Base-by-base conservation (phyloP, 1,139 yeast species). In the Lodderomyces beijingensis region DNA sequence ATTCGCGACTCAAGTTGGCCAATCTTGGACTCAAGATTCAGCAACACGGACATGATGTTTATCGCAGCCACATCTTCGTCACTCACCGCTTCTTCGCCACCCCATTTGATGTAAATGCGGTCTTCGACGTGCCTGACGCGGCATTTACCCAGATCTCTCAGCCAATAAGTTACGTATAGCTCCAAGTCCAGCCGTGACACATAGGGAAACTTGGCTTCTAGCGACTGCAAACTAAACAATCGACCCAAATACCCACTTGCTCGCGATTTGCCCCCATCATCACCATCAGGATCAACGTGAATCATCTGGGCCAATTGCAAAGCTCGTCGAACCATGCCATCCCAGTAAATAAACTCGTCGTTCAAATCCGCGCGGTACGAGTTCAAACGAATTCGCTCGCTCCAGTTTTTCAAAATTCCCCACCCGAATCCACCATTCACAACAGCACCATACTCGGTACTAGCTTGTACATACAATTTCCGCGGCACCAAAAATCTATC, bases 61-160 rank as follows among this genome's bases (percentile, higher is more conserved):
- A 48, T 50, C 3, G 65, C 51, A 4, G 53, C 51, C 5, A 57
- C 48, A 31, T 67, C 74, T 22, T 57, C 58, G 2, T 51, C 55
- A 2, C 53, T 41, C 1, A 65, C 42, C 1, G 30, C 35, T 3
- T 30, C 14, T n/a, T 16, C 12, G 1, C 30, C 28, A 12, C 33
- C 47, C 31, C 62, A 50, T 40, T 60, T 61, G 10, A 62, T 46
- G 22, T 57, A 51, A 1, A 36, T 39, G 3, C 28, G 41, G 3
- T 40, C 47, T 7, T 47, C 46, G 4, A 36, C 33, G 10, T 33
- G 33, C 26, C 36, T 38, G 3, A 44, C 34, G 8, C 25, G 32
- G 31, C 59, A 50, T 14, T 40, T 36, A 1, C 26, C 36, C 16
- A 35, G 22, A 34, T 60, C 64, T 35, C 64, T 41, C 2, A 47